Base-by-base conservation (phyloP, 441 rosid species). In the Cnidoscolus chayamansa region DNA sequence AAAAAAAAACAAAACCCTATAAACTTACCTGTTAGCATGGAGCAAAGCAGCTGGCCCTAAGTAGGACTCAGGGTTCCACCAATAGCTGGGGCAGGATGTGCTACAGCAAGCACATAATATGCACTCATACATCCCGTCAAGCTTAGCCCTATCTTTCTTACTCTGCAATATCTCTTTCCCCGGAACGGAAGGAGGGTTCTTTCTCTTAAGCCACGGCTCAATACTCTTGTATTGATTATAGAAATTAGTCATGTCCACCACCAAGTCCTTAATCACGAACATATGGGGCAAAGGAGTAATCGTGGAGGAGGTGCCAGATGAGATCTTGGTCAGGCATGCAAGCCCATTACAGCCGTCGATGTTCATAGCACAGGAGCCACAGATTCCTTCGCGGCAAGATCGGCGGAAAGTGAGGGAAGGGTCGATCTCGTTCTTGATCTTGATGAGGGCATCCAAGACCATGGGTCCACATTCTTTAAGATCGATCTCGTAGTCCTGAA, bases 191-290 rank as follows among this genome's bases (percentile, higher is more conserved):
- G 93, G 81, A 15, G 93, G 89, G 19, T 30, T 91, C 95, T 91
- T 95, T 85, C 99, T 84, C 90, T 95, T 95, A 77, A 95, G 78
- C 99, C 99, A 95, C 2, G 99, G 99, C 86, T 95, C 99, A 50
- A 95, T 95, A 70, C 98, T 92, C 92, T 91, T 91, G 50, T 93
- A 95, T 90, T 95, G 99, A 35, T 93, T 93, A 65, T 94, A 92
- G 56, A 94, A 94, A 63, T 94, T 94, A 47, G 97, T 94, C 97
- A 92, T 90, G 67, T 95, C 98, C 55, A 93, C 98, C 32, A 91
- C 98, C 80, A 95, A 79, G 79, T 95, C 98, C 85, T 95, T 95
- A 45, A 95, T 89, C 77, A 95, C 99, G 53, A 78, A 95, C 99
- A 93, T 95, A 82, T 93, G 98, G 0, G 99, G 99, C 75, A 95